Conservation (phyloP, 176 grass and related monocot species). For the Chloris gayana region DNA sequence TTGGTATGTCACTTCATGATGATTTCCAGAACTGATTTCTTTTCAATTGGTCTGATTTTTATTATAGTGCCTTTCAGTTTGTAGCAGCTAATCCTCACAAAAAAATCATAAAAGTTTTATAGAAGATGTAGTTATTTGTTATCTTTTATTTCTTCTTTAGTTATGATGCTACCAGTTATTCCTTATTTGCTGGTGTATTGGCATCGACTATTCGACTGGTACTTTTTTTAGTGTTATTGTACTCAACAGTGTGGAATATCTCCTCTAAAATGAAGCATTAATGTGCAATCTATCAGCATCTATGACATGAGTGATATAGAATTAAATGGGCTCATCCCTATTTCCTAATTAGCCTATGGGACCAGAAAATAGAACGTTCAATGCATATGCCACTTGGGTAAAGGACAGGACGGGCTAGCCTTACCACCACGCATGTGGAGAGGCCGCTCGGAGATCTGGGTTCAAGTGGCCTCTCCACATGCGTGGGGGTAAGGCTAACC, state of each 20-base stretch:
- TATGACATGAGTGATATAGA: background rate
- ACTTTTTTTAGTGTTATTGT: background rate
- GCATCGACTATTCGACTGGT: background rate
- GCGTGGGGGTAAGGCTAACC: too few relatives aligned
- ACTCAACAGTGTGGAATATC: background rate
- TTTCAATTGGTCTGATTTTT: slow-evolving; percentile 31
- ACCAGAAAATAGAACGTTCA: too few relatives aligned
- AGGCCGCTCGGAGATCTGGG: too few relatives aligned
- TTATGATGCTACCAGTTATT: background rate
- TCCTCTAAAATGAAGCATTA: background rate
- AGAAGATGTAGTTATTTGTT: slow-evolving; percentile 17
- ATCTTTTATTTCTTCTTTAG: slow-evolving; percentile 11
- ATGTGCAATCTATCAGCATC: background rate
- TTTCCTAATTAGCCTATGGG: too few relatives aligned
- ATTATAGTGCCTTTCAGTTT: slow-evolving; percentile 9
- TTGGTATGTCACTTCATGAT: slow-evolving; percentile 47
- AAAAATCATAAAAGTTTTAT: background rate
- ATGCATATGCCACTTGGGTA: background rate
- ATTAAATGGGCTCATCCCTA: background rate
- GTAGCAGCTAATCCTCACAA: slow-evolving; percentile 19
- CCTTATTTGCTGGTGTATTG: background rate
- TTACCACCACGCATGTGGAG: too few relatives aligned
- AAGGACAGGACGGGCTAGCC: too few relatives aligned
- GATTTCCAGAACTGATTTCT: slow-evolving; percentile 27
- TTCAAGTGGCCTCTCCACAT: too few relatives aligned